Evolutionary conservation across 805 yeast species (phyloP).

Genomic region (Barnettozyma californica): DNA sequence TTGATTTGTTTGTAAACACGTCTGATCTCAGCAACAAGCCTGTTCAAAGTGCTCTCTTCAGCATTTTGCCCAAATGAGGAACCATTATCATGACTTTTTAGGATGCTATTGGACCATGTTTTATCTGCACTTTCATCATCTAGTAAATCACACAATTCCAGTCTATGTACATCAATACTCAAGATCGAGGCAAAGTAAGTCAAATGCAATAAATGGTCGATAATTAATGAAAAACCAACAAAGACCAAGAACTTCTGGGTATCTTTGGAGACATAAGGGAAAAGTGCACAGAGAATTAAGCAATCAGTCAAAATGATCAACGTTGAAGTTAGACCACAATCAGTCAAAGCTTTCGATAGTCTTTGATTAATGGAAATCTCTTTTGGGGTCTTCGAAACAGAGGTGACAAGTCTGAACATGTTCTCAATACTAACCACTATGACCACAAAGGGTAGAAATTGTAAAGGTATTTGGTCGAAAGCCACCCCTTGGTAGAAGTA

Average conservation of each 20-base stretch:
- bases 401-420: slow-evolving; percentile 39
- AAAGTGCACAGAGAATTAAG: slow-evolving; percentile 22
- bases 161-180: slow-evolving; percentile 59
- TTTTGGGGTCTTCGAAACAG: slow-evolving; percentile 36
- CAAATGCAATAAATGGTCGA: slow-evolving; percentile 57
- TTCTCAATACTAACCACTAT: slow-evolving; percentile 42
- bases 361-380: slow-evolving; percentile 37
- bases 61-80: background rate
- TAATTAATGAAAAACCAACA: slow-evolving; percentile 40
- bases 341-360: slow-evolving; percentile 32
- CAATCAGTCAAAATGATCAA: slow-evolving; percentile 29
- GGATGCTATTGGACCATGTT: slow-evolving; percentile 7
- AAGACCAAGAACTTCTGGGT: slow-evolving; percentile 41
- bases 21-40: slow-evolving; percentile 2
- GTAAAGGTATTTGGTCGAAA: slow-evolving; percentile 34
- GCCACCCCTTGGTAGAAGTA: slow-evolving; percentile 31
- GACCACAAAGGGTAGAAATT: slow-evolving; percentile 36
- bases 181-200: slow-evolving; percentile 63
- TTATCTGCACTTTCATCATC: slow-evolving; percentile 6
- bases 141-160: slow-evolving; percentile 54
- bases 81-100: background rate
- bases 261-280: slow-evolving; percentile 28
- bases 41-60: background rate
- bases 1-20: slow-evolving; percentile 24
- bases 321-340: slow-evolving; percentile 35